Conservation (phyloP, 371 early-diverging fungal species). For the Zopfochytrium polystomum region DNA sequence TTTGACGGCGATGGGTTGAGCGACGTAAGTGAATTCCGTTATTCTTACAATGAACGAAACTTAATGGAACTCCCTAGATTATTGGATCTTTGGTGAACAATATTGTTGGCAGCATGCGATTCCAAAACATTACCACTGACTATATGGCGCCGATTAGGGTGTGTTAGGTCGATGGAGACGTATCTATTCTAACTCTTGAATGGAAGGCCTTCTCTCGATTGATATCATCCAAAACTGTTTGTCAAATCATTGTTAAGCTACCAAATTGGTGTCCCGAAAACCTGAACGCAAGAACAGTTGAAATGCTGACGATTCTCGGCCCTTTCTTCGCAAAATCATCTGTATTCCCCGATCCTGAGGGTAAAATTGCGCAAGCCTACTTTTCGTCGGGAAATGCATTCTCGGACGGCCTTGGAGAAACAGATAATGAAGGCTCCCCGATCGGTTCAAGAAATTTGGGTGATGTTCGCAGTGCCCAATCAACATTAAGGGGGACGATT, state of each 20-base stretch:
- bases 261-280: conserved; percentile 62
- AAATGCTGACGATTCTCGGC: conserved; percentile 67
- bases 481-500: conserved; percentile 65
- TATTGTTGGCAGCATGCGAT: conserved; percentile 26
- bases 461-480: conserved; percentile 55
- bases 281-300: conserved; percentile 58
- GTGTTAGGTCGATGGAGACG: conserved; percentile 1
- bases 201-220: conserved; percentile 44
- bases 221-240: conserved; percentile 45
- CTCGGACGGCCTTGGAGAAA: too few relatives aligned
- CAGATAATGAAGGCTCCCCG: conserved; percentile 14
- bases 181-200: conserved; percentile 1
- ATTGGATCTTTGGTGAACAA: conserved; percentile 20
- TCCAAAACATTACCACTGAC: conserved; percentile 41
- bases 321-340: conserved; percentile 66
- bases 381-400: conserved; percentile 49
- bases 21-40: conserved; percentile 18
- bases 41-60: conserved; percentile 4
- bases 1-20: conserved; percentile 52
- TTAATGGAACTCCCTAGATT: conserved; percentile 11
- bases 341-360: conserved; percentile 46
- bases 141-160: conserved; percentile 56
- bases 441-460: conserved; percentile 44
- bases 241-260: conserved; percentile 46
- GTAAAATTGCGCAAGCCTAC: conserved; percentile 58